Evolutionary conservation across 148 eudicot genomes (phyloP).

Genomic region (Rhododendron henanense): DNA sequence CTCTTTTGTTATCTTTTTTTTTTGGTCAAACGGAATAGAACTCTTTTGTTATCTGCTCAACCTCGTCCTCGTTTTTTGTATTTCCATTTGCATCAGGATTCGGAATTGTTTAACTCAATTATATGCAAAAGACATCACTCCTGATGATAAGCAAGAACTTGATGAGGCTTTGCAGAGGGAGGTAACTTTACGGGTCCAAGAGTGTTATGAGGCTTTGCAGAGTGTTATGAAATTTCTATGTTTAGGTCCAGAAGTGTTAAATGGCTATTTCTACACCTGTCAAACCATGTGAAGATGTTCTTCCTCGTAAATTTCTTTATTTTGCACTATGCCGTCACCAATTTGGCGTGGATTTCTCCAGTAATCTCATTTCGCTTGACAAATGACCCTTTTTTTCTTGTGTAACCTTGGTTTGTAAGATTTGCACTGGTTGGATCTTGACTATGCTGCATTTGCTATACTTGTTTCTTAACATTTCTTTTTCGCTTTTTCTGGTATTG

Average conservation of each 20-base stretch:
- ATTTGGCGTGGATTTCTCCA: not conserved
- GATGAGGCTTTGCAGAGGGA: conserved; percentile 97
- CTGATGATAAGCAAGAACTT: conserved; percentile 94
- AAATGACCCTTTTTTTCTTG: not conserved
- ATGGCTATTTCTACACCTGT: not conserved
- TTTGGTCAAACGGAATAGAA: too few relatives aligned
- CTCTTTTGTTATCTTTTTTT: too few relatives aligned
- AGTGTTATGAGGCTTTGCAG: too few relatives aligned
- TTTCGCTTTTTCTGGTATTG: not conserved
- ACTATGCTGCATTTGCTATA: not conserved
- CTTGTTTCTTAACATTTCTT: not conserved
- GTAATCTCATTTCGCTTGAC: not conserved
- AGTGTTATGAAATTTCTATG: not conserved
- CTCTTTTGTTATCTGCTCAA: not conserved
- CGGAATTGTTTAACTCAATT: conserved; percentile 81
- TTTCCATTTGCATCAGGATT: conserved; percentile 45
- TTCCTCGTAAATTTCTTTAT: not conserved
- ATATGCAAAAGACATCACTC: conserved; percentile 86
- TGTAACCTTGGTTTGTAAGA: not conserved
- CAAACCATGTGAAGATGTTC: not conserved
- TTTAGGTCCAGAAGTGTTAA: not conserved
- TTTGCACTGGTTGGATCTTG: not conserved
- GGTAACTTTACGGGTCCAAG: conserved; percentile 27
- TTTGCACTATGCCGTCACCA: not conserved
- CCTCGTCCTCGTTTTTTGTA: not conserved